Conservation (phyloP, 108 stramenopile species). For the Nitzschia sp. region DNA sequence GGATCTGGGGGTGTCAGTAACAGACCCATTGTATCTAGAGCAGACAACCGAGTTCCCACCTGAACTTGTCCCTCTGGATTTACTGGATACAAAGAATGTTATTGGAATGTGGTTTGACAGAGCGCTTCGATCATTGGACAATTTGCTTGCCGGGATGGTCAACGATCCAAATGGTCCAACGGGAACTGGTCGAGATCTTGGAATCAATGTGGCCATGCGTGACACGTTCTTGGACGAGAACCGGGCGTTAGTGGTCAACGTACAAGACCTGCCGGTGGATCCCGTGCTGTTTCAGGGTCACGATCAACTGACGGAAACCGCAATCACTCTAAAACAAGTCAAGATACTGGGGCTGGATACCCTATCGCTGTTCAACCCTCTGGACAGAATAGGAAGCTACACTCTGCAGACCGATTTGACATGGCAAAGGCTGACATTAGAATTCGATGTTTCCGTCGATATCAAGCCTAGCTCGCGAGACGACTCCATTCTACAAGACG, state of each 20-base stretch:
- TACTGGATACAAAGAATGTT: slow-evolving; percentile 10
- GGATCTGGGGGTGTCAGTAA: background rate
- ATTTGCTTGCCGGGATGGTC: slow-evolving; percentile 15
- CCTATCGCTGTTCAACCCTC: slow-evolving; percentile 51
- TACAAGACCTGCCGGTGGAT: slow-evolving; percentile 17
- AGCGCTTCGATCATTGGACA: slow-evolving; percentile 24
- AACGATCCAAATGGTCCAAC: slow-evolving; percentile 7
- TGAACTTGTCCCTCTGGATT: slow-evolving; percentile 9
- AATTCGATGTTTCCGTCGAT: slow-evolving; percentile 48
- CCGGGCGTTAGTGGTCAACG: slow-evolving; percentile 39
- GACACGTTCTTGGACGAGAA: slow-evolving; percentile 47
- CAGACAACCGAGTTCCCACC: background rate
- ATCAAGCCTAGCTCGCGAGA: slow-evolving; percentile 41
- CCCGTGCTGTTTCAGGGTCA: slow-evolving; percentile 53
- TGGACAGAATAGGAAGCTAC: slow-evolving; percentile 59
- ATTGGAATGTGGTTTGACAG: slow-evolving; percentile 28
- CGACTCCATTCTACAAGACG: slow-evolving; percentile 38
- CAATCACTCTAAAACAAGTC: slow-evolving; percentile 51
- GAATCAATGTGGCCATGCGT: slow-evolving; percentile 58
- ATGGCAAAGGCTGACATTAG: slow-evolving; percentile 55
- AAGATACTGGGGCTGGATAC: slow-evolving; percentile 60
- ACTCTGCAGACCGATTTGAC: slow-evolving; percentile 62
- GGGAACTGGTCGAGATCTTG: slow-evolving; percentile 22
- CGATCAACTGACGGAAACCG: slow-evolving; percentile 68
- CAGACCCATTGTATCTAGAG: slow-evolving; percentile 20